Conservation (phyloP, 345 rosid species). For the Hibiscus trionum region DNA sequence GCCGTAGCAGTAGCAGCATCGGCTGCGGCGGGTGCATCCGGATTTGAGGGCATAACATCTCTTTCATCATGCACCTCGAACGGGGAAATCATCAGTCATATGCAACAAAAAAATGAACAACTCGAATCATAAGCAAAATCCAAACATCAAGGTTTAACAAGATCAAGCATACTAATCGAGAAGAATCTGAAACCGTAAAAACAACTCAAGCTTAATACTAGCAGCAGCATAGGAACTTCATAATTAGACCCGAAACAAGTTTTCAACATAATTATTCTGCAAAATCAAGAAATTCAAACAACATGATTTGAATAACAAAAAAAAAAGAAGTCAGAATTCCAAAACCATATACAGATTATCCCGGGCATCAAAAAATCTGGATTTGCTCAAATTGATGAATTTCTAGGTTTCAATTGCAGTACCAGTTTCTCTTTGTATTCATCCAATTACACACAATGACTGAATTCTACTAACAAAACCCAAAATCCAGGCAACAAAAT, state of each 20-base stretch:
- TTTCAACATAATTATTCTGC: no score
- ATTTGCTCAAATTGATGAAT: no score
- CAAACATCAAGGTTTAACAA: not conserved
- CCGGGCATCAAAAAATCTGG: no score
- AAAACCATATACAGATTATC: no score
- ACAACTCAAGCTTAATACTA: not conserved
- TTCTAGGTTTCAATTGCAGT: no score
- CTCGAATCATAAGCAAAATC: not conserved
- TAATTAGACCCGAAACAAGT: not conserved
- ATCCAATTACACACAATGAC: no score
- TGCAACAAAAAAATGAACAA: not conserved
- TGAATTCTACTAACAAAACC: no score
- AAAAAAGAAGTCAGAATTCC: no score
- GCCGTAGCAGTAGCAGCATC: constrained; percentile 30
- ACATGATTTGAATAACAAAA: no score
- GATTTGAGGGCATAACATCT: constrained; percentile 51
- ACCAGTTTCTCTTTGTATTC: no score
- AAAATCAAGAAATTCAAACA: no score
- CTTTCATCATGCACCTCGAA: constrained; percentile 49
- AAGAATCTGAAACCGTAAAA: not conserved
- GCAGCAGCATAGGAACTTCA: not conserved
- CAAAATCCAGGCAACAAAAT: no score
- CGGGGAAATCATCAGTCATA: constrained; percentile 8
- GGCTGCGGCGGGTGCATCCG: constrained; percentile 38
- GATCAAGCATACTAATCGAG: not conserved